phyloP scores from a whole-genome alignment of 2,329 filamentous ascomycete genomes.

The Phyllachora maydis region DNA sequence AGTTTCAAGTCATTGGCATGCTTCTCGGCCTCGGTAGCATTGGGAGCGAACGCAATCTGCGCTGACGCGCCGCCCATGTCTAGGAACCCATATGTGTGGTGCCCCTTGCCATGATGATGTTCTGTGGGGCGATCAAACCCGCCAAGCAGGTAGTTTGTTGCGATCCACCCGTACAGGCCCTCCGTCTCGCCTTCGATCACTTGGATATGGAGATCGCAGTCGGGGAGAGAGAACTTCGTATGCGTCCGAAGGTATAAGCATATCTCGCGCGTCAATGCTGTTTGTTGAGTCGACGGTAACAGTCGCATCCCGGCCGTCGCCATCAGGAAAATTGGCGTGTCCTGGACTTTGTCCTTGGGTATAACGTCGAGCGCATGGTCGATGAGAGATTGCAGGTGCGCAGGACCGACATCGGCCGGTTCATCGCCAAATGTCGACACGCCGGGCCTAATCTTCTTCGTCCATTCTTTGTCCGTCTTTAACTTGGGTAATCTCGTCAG shows the following conservation, averaged over 20 bases:
- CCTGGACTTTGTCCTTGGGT: constrained; percentile 51
- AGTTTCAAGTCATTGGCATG: constrained; percentile 81
- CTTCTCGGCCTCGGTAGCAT: constrained; percentile 71
- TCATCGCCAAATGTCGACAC: constrained; percentile 76
- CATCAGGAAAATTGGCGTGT: constrained; percentile 87
- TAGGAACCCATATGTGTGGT: constrained; percentile 90
- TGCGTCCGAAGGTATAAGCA: constrained; percentile 64
- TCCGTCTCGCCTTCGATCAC: constrained; percentile 93
- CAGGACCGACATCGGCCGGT: constrained; percentile 54
- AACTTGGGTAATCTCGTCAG: constrained; percentile 56
- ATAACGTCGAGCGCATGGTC: constrained; percentile 66
- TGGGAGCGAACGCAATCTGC: constrained; percentile 94
- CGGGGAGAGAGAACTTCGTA: constrained; percentile 69
- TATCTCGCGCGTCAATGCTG: constrained; percentile 51
- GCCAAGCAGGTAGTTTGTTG: constrained; percentile 84
- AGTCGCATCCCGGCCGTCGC: constrained; percentile 91
- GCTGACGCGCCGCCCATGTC: constrained; percentile 98
- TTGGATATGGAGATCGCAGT: constrained; percentile 76
- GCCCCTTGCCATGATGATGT: constrained; percentile 66
- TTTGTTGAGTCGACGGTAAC: constrained; percentile 52
- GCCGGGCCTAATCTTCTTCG: constrained; percentile 83
- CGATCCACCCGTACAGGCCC: constrained; percentile 92
- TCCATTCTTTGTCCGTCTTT: constrained; percentile 70
- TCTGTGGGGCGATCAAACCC: constrained; percentile 62
- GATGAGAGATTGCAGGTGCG: constrained; percentile 63